Base-by-base conservation (phyloP, 305 asterid species). In the Solanum aculeatissimum region DNA sequence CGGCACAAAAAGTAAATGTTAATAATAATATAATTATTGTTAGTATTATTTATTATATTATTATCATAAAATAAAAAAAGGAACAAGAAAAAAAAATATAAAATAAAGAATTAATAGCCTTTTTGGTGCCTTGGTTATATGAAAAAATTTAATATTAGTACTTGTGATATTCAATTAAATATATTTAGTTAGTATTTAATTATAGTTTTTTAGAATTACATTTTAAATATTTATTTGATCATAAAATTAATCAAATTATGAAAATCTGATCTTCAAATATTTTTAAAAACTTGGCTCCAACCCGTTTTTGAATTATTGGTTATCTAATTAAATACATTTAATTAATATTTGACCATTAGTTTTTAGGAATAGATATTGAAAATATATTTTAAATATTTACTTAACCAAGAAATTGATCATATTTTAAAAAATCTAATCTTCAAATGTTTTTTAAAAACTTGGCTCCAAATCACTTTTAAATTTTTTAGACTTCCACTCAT, bases 1-100 rank as follows among this genome's bases (percentile, higher is more conserved):
- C 66, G 80, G 91, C 91, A 89, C 90, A 88, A 89, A 90, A 89
- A 86, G 91, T 69, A 84, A 29, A 63, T 62, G 18, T 12, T 10
- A 62, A 62, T 62, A 62, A 58, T 58, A 21, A 58, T 21, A 16
- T 16, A 9, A 43, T 43, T 9, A 43, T 43, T 43, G 11, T 3
- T 10, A 49, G 15, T 14, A 49, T 54, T 53, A 53, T 18, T n/a
- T n/a, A n/a, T n/a, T n/a, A n/a, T 55, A n/a, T 57, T 19, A 4
- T 57, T 57, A 11, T n/a, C 15, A 21, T 9, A 6, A 13, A 6
- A 27, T 27, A 84, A 70, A 83, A 77, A 60, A 25, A 18, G 58
- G 19, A 53, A 27, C 32, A 25, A 16, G 45, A 13, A 35, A 35
- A 35, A 35, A 29, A 0, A 35, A 35, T 4, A 81, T 1, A 62